Conservation (phyloP, 352 stramenopile genomes). For the Phytophthora chlamydospora region DNA sequence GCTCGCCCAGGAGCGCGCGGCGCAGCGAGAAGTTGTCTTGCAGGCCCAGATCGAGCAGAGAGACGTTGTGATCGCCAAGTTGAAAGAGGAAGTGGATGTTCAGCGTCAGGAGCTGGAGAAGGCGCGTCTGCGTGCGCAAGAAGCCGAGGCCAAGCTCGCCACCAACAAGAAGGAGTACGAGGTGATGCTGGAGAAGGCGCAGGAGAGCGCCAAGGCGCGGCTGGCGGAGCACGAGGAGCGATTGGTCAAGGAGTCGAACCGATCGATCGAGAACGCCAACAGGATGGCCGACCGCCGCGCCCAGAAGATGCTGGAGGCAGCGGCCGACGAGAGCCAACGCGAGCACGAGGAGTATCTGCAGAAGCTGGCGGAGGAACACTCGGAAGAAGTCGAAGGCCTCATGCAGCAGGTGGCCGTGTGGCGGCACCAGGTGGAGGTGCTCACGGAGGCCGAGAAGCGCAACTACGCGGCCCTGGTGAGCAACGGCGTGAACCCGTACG, state of each 20-base stretch:
- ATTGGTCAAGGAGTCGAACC: constrained; percentile 79
- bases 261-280: constrained; percentile 76
- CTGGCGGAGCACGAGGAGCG: constrained; percentile 70
- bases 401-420: constrained; percentile 84
- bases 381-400: constrained; percentile 81
- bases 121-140: constrained; percentile 40
- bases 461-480: constrained; percentile 73
- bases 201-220: constrained; percentile 45
- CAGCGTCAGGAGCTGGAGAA: constrained; percentile 45
- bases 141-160: constrained; percentile 41
- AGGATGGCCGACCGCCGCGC: constrained; percentile 55
- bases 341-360: constrained; percentile 82
- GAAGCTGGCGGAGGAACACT: constrained; percentile 81
- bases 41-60: constrained; percentile 45
- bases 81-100: constrained; percentile 49
- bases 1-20: constrained; percentile 35
- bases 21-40: constrained; percentile 29
- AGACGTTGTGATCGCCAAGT: constrained; percentile 41
- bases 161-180: constrained; percentile 50
- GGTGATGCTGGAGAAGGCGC: constrained; percentile 51
- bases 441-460: constrained; percentile 82
- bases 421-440: constrained; percentile 84
- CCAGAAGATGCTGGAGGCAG: constrained; percentile 59
- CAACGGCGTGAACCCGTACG: constrained; percentile 63
- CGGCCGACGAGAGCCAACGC: constrained; percentile 55